A percentile compares a stretch with the other conserved stretches of the same genome.
These are phyloP conservation scores for Botrytis aclada DNA, from an alignment of 2,329 filamentous ascomycete species.

Conservation along the genomic window DNA sequence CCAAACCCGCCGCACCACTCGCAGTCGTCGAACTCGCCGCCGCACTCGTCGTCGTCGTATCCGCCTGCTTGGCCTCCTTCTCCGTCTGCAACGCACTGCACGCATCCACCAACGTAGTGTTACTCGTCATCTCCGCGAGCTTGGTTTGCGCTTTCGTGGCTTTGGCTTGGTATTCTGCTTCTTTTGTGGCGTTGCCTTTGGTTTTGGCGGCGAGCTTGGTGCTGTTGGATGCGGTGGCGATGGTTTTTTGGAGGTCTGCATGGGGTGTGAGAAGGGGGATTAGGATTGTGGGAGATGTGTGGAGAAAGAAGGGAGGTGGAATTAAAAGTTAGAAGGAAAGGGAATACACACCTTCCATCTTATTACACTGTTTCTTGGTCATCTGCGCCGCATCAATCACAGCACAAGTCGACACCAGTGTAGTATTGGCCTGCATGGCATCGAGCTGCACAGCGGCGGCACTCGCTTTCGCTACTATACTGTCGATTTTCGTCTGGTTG, in stretches of 20 bases:
- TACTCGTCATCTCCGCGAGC: conserved; percentile 19
- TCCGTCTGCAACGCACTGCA: conserved; percentile 12
- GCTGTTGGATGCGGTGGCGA: conserved; percentile 21
- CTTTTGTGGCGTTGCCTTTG: conserved; percentile 24
- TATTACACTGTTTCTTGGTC: conserved; percentile 20
- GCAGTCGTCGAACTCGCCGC: too few relatives aligned
- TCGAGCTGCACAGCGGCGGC: conserved; percentile 35
- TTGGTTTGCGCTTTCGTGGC: conserved; percentile 20
- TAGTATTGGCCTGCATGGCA: conserved; percentile 39
- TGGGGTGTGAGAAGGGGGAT: neutral
- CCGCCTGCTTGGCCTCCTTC: neutral
- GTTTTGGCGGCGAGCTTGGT: conserved; percentile 20
- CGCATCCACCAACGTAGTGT: conserved; percentile 25
- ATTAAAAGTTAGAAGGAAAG: neutral
- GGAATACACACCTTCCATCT: conserved; percentile 9
- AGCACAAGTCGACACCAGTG: conserved; percentile 39
- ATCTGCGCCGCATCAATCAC: conserved; percentile 35
- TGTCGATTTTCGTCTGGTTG: conserved; percentile 41
- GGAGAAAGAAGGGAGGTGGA: neutral
- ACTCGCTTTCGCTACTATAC: conserved; percentile 41
- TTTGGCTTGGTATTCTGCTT: conserved; percentile 17
- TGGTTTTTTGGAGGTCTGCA: conserved; percentile 22
- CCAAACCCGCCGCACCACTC: neutral
- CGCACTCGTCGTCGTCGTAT: neutral
- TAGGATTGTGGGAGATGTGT: too few relatives aligned